Base-by-base conservation (phyloP, 106 monocot genomes). In the Dendrobium chrysotoxum region DNA sequence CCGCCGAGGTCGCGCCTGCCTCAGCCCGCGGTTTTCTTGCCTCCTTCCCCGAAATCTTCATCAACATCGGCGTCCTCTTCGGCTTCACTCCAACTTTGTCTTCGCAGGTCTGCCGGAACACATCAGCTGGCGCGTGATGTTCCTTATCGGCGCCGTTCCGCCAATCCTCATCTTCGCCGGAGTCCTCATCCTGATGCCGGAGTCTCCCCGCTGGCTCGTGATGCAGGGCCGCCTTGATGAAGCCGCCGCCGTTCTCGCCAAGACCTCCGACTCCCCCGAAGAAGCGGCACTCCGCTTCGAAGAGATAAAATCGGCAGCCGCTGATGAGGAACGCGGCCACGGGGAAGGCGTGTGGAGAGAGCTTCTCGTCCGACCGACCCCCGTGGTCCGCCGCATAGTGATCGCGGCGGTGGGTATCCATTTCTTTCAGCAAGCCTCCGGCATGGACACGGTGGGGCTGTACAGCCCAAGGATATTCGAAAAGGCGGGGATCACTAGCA, bases 131-230 rank as follows among this genome's bases (percentile, higher is more conserved):
- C 80, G 89, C 3, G n/a, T 82, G 28, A 89, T 89, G 89, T 72
- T 89, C 75, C 40, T 73, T 3, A 77, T 25, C 21, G 89, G 89
- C 41, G 84, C 89, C 30, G 9, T 44, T 44, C 86, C 89, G 15
- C 80, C 89, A 28, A 53, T 83, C 7, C 86, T 89, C 73, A 84
- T 89, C n/a, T 84, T 80, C 26, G 30, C 50, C 17, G 82, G 77
- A 0, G 89, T 87, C 23, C 68, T 90, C 64, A 28, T 74, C 26
- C 25, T 26, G 42, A 90, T 90, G 90, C 90, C 90, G 8, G 90
- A 90, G 50, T 90, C 90, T 1, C 90, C 90, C 0, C 80, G 87
- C 25, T 90, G 90, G 90, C 90, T 90, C 21, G 87, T 87, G 30
- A 83, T 90, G 87, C 90, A 87, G 50, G 87, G 87, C 42, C 82